Evolutionary conservation across 2,329 filamentous ascomycete species (phyloP), one percentile per base, ranked within the genome.

Genomic region (Sarocladiaceae sp.): DNA sequence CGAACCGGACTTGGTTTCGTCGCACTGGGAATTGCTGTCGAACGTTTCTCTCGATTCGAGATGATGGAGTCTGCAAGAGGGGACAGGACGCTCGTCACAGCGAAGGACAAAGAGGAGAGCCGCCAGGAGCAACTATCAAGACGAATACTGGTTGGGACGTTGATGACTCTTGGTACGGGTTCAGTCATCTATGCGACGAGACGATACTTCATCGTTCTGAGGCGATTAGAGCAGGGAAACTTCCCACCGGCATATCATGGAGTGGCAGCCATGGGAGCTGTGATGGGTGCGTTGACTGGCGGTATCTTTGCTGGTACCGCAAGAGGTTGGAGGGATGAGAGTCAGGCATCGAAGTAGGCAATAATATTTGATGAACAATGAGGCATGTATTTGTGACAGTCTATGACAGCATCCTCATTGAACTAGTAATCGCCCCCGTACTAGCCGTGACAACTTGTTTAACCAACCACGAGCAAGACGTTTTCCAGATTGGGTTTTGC

Each of bases 1-100:
- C 69, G 76, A 11, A 77, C 73, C 3, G 75, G 75, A 0, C 70
- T 79, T 4, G 76, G 75, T 5, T 78, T 78, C 62, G 69, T 78
- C 33, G 75, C 75, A 2, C 66, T 79, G 1, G 76, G 76, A 18
- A 72, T 78, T 26, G 76, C 76, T n/a, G 62, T 72, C 35, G 69
- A 72, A 49, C 68, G 71, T 36, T 71, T 79, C 51, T 69, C 71
- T 52, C 73, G 74, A 55, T 66, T 78, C 47, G 74, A 77, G 52
- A 58, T 66, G 7, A 54, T 53, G 10, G 59, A 59, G 49, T 54
- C 64, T 55, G 37, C 52, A 51, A 52, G 48, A 51, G 52, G 44
- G 18, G 11, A 54, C 12, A 15, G 35, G 15, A 15, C 8, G 13
- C 17, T 10, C 17, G 15, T 10, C 8, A 23, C 17, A 2, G 18